Percentiles rank a stretch among this genome's conserved stretches.
Evolutionary conservation across 768 basidiomycete species (phyloP).

Genomic region (Boletus fagicola): DNA sequence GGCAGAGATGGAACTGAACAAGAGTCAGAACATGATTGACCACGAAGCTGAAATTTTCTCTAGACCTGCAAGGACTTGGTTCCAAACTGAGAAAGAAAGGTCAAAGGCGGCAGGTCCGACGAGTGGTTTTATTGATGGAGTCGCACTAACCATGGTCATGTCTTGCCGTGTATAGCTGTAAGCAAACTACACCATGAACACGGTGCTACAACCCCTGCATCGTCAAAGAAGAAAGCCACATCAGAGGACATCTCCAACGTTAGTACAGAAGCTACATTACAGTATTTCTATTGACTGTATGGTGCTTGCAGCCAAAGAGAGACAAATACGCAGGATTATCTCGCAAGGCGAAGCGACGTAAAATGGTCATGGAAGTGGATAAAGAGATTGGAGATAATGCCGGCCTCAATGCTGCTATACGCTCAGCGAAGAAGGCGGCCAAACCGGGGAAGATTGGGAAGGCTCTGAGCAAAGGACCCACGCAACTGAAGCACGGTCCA

Average conservation of each 20-base stretch:
- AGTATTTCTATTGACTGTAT: slow-evolving; percentile 5
- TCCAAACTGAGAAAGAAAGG: slow-evolving; percentile 87
- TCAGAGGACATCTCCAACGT: slow-evolving; percentile 42
- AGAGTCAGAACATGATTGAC: slow-evolving; percentile 94
- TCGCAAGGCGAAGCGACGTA: slow-evolving; percentile 84
- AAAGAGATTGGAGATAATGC: slow-evolving; percentile 54
- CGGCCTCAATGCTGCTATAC: slow-evolving; percentile 70
- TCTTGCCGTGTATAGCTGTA: slow-evolving; percentile 45
- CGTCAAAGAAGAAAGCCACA: slow-evolving; percentile 38
- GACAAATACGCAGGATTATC: slow-evolving; percentile 81
- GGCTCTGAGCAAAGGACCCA: slow-evolving; percentile 37
- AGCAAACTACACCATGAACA: slow-evolving; percentile 76
- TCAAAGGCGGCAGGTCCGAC: slow-evolving; percentile 67
- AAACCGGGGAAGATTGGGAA: slow-evolving; percentile 75
- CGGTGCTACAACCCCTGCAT: slow-evolving; percentile 40
- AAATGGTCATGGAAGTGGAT: slow-evolving; percentile 81
- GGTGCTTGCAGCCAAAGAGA: slow-evolving; percentile 57
- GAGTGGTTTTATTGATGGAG: neutral
- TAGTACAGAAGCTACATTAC: slow-evolving; percentile 6
- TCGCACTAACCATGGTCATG: slow-evolving; percentile 1
- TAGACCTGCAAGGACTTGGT: slow-evolving; percentile 97
- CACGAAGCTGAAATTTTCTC: slow-evolving; percentile 91
- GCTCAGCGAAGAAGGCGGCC: slow-evolving; percentile 79
- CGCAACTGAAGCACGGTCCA: slow-evolving; percentile 36
- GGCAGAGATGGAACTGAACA: slow-evolving; percentile 95